A percentile compares a stretch with the other conserved stretches of the same genome.
phyloP scores from a whole-genome alignment of 2,329 filamentous ascomycete genomes.

The Venturia nashicola region DNA sequence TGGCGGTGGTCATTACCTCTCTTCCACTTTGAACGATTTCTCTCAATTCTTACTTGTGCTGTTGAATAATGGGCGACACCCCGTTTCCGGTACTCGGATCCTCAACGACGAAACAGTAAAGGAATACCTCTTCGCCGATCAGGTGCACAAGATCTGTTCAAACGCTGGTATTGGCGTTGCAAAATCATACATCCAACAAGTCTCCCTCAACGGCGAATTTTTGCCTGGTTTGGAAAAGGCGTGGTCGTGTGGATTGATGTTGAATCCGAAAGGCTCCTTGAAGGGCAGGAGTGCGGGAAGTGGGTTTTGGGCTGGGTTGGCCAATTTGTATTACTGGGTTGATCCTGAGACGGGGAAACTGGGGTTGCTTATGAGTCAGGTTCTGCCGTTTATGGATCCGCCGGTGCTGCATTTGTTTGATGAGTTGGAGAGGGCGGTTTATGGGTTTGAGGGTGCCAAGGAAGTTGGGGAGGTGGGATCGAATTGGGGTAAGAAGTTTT shows the following conservation, averaged over 20 bases:
- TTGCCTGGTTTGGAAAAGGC: conserved; percentile 23
- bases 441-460: conserved; percentile 2
- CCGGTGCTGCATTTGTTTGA: background rate
- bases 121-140: conserved; percentile 53
- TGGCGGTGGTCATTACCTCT: conserved; percentile 4
- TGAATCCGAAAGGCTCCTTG: conserved; percentile 35
- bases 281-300: conserved; percentile 39
- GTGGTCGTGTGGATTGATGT: background rate
- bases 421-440: conserved; percentile 5
- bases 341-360: conserved; percentile 48
- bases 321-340: conserved; percentile 51
- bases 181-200: conserved; percentile 17
- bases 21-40: conserved; percentile 13
- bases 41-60: conserved; percentile 45
- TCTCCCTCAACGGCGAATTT: conserved; percentile 38
- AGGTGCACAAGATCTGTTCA: conserved; percentile 32
- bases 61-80: conserved; percentile 51
- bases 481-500: background rate
- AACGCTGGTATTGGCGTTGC: conserved; percentile 38
- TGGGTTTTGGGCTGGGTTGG: conserved; percentile 52
- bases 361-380: conserved; percentile 19
- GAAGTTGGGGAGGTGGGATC: background rate
- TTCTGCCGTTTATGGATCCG: conserved; percentile 19
- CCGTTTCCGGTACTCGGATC: conserved; percentile 41
- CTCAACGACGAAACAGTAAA: conserved; percentile 43